Percentiles rank a stretch among this genome's conserved stretches.
Conservation (phyloP, 2,329 filamentous ascomycete species). For the Talaromyces marneffei region DNA sequence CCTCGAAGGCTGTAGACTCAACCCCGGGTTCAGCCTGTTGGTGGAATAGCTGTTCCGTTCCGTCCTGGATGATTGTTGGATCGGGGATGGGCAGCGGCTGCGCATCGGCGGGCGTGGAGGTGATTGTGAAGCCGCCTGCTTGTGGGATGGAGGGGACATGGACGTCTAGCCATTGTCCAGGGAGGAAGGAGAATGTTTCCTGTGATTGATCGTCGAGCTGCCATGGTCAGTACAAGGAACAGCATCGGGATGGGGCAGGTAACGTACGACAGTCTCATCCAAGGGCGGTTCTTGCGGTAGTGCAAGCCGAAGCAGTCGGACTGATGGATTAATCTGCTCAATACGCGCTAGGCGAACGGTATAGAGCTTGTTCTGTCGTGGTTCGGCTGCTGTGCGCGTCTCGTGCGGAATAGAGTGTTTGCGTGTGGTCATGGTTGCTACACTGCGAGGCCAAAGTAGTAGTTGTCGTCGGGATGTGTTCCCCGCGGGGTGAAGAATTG, state of each 20-base stretch:
- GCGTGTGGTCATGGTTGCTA: constrained; percentile 16
- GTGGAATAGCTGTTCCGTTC: constrained; percentile 1
- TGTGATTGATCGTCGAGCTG: constrained; percentile 16
- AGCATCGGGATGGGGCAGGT: too few species aligned
- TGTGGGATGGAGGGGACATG: constrained; percentile 63
- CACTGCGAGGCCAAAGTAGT: constrained; percentile 5
- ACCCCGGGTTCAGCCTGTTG: constrained; percentile 19
- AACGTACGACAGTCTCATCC: constrained; percentile 43
- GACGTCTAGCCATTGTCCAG: constrained; percentile 86
- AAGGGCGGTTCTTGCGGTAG: constrained; percentile 43
- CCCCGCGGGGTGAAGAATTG: neutral
- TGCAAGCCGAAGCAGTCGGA: constrained; percentile 63
- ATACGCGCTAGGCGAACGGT: constrained; percentile 57
- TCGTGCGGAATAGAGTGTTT: constrained; percentile 51
- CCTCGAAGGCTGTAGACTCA: constrained; percentile 20
- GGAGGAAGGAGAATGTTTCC: constrained; percentile 56
- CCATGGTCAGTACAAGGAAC: neutral
- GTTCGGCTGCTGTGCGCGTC: constrained; percentile 68
- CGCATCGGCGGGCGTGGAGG: constrained; percentile 61
- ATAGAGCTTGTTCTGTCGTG: constrained; percentile 61
- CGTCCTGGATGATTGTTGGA: constrained; percentile 11
- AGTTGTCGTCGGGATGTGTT: neutral
- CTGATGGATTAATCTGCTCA: constrained; percentile 58
- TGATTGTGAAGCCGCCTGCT: constrained; percentile 84
- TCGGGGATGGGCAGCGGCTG: constrained; percentile 26